Percentiles rank a stretch among this genome's conserved stretches.
Evolutionary conservation across 805 yeast species (phyloP).

Genomic region (Candida stauntonica): DNA sequence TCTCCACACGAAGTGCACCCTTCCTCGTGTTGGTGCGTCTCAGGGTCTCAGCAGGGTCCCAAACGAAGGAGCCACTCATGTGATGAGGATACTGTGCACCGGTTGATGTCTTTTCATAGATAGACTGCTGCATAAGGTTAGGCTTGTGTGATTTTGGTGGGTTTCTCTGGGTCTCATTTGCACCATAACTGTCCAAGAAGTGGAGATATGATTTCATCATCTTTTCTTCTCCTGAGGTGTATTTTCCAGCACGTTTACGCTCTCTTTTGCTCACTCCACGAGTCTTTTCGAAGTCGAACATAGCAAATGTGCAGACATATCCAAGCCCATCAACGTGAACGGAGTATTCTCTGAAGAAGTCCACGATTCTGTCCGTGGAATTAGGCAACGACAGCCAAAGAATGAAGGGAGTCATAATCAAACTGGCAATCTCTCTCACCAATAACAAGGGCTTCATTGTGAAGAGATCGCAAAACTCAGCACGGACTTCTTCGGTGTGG

Average conservation of each 20-base stretch:
- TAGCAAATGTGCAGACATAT: conserved; percentile 89
- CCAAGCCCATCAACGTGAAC: conserved; percentile 94
- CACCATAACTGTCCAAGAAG: conserved; percentile 80
- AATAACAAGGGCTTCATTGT: conserved; percentile 69
- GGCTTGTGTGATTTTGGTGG: conserved; percentile 10
- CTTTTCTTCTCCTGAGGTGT: conserved; percentile 60
- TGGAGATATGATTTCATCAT: conserved; percentile 90
- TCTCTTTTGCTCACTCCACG: conserved; percentile 33
- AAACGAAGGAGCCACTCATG: conserved; percentile 5
- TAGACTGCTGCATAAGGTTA: conserved; percentile 10
- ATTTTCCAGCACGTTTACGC: conserved; percentile 32
- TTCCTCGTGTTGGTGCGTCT: conserved; percentile 2
- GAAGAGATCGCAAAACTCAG: conserved; percentile 75
- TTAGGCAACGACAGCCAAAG: conserved; percentile 79
- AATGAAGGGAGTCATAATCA: conserved; percentile 84
- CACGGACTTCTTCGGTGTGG: conserved; percentile 80
- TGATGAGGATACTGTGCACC: conserved; percentile 6
- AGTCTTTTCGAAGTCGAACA: conserved; percentile 74
- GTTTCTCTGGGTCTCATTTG: conserved; percentile 32
- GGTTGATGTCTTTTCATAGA: conserved; percentile 5
- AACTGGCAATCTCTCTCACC: conserved; percentile 73
- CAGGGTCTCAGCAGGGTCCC: conserved; percentile 11
- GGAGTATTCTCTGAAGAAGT: conserved; percentile 85
- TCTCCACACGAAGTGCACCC: too few species aligned
- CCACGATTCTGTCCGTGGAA: conserved; percentile 71